Evolutionary conservation across 2,329 filamentous ascomycete genomes (phyloP).

Genomic region (Talaromyces pinophilus): DNA sequence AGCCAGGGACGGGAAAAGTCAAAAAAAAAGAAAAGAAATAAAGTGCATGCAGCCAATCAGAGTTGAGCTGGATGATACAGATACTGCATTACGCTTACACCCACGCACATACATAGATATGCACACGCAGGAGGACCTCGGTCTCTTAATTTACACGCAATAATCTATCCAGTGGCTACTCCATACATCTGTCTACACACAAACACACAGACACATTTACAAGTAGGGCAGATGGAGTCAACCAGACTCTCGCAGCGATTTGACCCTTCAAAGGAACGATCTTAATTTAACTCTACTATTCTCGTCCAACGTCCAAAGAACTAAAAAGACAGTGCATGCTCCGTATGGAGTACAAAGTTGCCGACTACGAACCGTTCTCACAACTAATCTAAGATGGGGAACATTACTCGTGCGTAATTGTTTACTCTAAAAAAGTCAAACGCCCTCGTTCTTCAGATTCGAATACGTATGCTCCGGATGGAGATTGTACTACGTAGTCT

Average conservation of each 20-base stretch:
- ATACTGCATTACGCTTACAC: not conserved
- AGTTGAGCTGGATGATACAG: not conserved
- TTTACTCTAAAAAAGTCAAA: not conserved
- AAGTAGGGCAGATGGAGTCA: not conserved
- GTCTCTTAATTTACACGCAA: not conserved
- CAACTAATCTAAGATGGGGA: not conserved
- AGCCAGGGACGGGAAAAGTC: conserved; percentile 3
- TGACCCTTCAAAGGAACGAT: not conserved
- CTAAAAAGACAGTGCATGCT: not conserved
- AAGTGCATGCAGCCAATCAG: conserved; percentile 1
- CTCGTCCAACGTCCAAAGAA: not conserved
- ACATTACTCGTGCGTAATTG: not conserved
- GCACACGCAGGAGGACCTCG: not conserved
- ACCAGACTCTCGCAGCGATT: not conserved
- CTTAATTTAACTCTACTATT: not conserved
- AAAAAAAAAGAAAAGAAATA: conserved; percentile 4
- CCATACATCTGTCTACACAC: not conserved
- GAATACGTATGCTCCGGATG: not conserved
- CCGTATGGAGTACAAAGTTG: conserved; percentile 4
- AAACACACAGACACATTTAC: not conserved
- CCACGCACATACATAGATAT: not conserved
- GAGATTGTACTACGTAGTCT: not conserved
- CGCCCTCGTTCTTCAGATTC: not conserved
- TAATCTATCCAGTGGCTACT: not conserved
- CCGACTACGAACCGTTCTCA: not conserved